Evolutionary conservation across 805 yeast species (phyloP), one percentile per base, ranked within the genome.

Genomic region (Babjeviella inositovora): DNA sequence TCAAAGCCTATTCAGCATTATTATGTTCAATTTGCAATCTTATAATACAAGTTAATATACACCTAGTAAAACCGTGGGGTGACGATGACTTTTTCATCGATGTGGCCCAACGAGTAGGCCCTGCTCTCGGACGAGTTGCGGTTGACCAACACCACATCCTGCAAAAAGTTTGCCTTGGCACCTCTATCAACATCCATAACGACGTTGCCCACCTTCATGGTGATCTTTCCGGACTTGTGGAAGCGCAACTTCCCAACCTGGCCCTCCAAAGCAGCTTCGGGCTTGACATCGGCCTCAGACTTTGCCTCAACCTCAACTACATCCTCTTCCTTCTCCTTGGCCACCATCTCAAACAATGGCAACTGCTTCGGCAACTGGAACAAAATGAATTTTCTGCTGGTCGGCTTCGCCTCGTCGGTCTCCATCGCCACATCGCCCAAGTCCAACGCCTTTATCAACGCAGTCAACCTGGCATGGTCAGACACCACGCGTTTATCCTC

Each of bases 151-250:
- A 75, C 67, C 7, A 80, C 54, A 28, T 81, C 87, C 43, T 87
- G 95, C 14, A 76, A 47, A 31, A 82, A 72, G 4, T 64, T 57
- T 5, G 77, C 45, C 8, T 70, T 61, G 3, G 80, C 69, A 9
- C 95, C 95, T 36, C 65, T 61, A 4, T 70, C 54, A 12, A 84
- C 70, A 27, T 75, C 81, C 59, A 72, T 62, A 3, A 64, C 56
- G 6, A 68, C 63, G 24, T 69, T 64, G 8, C 93, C 94, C 18
- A 87, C 50, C 29, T 68, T 62, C 44, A 85, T 62, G 4, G 92
- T 60, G 11, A 82, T 44, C 40, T 66, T 79, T 3, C 97, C 97
- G 2, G 94, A 80, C 37, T 72, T 66, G 43, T 85, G 95, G 21
- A 73, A 56, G 26, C 87, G 65, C 16, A 87, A 39, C 7, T 63